Evolutionary conservation across 1,284 basidiomycete species (phyloP).

Genomic region (Pseudozyma pruni): DNA sequence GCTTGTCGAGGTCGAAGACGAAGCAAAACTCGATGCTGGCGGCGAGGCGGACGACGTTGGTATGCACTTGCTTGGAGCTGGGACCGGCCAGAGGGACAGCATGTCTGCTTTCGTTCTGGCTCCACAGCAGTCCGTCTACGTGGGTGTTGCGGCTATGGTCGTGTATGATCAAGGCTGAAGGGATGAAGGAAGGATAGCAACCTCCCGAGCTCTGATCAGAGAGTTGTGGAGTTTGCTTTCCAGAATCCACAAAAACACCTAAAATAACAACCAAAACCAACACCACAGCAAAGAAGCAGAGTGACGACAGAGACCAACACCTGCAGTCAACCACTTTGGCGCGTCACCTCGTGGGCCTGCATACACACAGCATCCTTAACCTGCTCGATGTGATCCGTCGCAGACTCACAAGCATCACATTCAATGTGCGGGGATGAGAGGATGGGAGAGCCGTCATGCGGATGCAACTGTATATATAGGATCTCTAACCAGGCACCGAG

Average conservation of each 20-base stretch:
- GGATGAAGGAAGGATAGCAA: neutral
- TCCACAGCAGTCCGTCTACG: no score
- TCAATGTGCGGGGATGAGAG: no score
- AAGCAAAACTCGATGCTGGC: neutral
- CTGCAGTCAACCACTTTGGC: neutral
- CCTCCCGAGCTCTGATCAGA: no score
- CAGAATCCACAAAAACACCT: neutral
- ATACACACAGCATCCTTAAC: neutral
- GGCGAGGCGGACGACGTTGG: neutral
- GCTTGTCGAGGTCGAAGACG: neutral
- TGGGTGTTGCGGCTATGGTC: no score
- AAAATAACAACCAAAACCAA: neutral
- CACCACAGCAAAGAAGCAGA: neutral
- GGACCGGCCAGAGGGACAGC: neutral
- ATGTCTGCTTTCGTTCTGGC: neutral
- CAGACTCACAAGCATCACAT: no score
- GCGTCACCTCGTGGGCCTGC: no score
- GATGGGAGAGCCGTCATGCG: no score
- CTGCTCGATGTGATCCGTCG: no score
- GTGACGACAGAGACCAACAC: constrained; percentile 11
- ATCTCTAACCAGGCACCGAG: neutral
- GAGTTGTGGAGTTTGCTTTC: no score
- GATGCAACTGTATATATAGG: no score
- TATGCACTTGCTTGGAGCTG: neutral
- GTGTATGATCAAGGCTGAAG: no score